Percentiles rank a stretch among this genome's conserved stretches.
Evolutionary conservation across 2,329 filamentous ascomycete species (phyloP).

Genomic region (Myrmaecium sp.): DNA sequence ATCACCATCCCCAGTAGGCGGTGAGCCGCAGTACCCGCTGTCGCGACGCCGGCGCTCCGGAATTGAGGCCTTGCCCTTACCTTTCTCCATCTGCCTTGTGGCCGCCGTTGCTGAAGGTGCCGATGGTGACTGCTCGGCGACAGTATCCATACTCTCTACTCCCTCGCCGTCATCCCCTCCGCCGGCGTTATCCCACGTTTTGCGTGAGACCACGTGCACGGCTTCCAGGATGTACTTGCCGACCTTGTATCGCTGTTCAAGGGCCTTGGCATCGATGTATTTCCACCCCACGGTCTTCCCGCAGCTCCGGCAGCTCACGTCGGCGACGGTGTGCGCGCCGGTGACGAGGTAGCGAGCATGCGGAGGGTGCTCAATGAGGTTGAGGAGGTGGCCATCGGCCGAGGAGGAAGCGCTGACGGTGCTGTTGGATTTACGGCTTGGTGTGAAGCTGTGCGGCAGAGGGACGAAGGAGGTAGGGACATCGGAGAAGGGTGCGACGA

Average conservation of each 20-base stretch:
- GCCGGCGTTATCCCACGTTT: conserved; percentile 33
- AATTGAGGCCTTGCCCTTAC: too few species aligned
- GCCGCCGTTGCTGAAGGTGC: too few species aligned
- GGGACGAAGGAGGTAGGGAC: conserved; percentile 10
- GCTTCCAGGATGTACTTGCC: conserved; percentile 52
- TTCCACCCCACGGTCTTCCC: conserved; percentile 45
- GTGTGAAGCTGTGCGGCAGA: conserved; percentile 2
- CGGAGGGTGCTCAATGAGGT: conserved; percentile 39
- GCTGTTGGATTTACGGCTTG: conserved; percentile 2
- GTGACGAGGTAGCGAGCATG: conserved; percentile 44
- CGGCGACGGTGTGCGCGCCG: conserved; percentile 43
- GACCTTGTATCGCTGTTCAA: conserved; percentile 45
- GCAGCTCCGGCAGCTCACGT: conserved; percentile 41
- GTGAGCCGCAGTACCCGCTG: conserved; percentile 1
- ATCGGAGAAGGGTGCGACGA: conserved; percentile 33
- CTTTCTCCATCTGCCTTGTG: too few species aligned
- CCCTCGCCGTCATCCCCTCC: conserved; percentile 8
- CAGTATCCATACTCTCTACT: too few species aligned
- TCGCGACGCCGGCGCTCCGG: neutral
- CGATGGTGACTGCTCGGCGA: too few species aligned
- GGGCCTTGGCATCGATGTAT: conserved; percentile 45
- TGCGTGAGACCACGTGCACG: conserved; percentile 32
- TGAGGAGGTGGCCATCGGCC: conserved; percentile 31
- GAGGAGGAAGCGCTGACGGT: conserved; percentile 5
- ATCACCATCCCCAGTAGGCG: conserved; percentile 3